Percentiles rank a stretch among this genome's conserved stretches.
phyloP scores from a whole-genome alignment of 164 flowering plant species.

The Cinnamomum chago region DNA sequence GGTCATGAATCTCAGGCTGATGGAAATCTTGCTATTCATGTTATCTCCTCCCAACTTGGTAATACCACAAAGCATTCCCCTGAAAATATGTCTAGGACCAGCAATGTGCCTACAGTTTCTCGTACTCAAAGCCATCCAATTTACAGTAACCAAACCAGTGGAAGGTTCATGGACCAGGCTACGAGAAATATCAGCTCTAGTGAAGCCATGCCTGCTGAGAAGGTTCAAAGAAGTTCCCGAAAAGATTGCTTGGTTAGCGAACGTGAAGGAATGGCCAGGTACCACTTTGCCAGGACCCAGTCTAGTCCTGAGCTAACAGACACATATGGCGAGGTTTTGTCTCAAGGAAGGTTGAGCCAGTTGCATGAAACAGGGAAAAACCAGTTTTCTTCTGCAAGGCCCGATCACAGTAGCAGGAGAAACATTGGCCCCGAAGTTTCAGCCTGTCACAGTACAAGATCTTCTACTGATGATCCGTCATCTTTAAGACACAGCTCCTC shows the following conservation, averaged over 20 bases:
- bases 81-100: constrained; percentile 31
- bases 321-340: constrained; percentile 37
- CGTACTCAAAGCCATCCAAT: constrained; percentile 41
- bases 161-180: constrained; percentile 37
- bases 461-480: constrained; percentile 50
- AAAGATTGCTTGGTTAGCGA: constrained; percentile 34
- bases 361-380: constrained; percentile 42
- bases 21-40: constrained; percentile 18
- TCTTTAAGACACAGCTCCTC: constrained; percentile 42
- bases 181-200: constrained; percentile 29
- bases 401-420: constrained; percentile 40
- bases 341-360: constrained; percentile 44
- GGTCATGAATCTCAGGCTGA: constrained; percentile 33
- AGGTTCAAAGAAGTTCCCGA: constrained; percentile 32
- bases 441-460: constrained; percentile 27
- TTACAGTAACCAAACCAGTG: constrained; percentile 26
- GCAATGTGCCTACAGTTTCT: constrained; percentile 36
- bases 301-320: constrained; percentile 95
- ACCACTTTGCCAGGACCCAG: constrained; percentile 67
- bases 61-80: constrained; percentile 14
- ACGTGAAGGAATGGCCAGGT: constrained; percentile 42
- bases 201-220: constrained; percentile 28
- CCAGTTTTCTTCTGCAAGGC: constrained; percentile 36
- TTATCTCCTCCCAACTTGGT: constrained; percentile 28
- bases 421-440: constrained; percentile 46